A percentile compares a stretch with the other conserved stretches of the same genome.
Conservation (phyloP, 169 alveolate species). For the Plasmodium relictum region DNA sequence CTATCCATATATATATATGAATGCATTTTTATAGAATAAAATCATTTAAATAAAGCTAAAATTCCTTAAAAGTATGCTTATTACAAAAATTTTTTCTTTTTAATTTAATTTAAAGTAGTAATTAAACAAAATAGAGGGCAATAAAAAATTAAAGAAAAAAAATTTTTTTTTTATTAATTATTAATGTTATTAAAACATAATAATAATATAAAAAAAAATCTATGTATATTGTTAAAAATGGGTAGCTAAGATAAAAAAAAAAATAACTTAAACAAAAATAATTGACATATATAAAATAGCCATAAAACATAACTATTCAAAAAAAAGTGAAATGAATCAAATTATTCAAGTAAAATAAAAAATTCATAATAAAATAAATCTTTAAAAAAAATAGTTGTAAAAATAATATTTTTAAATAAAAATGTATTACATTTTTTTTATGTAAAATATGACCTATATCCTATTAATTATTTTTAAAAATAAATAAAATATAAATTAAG, state of each 20-base stretch:
- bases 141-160: neutral
- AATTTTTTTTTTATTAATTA: neutral
- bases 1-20: too few relatives aligned
- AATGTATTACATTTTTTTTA: constrained; percentile 8
- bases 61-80: too few relatives aligned
- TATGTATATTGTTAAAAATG: constrained; percentile 17
- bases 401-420: constrained; percentile 13
- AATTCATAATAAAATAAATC: constrained; percentile 9
- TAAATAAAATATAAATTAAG: constrained; percentile 8
- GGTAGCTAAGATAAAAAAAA: constrained; percentile 14
- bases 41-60: too few relatives aligned
- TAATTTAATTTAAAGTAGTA: too few relatives aligned
- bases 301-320: constrained; percentile 14
- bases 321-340: constrained; percentile 4
- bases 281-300: constrained; percentile 30
- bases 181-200: constrained; percentile 18
- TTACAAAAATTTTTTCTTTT: too few relatives aligned
- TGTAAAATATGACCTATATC: constrained; percentile 23
- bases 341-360: constrained; percentile 17
- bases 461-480: constrained; percentile 22
- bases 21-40: too few relatives aligned
- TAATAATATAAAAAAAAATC: constrained; percentile 2
- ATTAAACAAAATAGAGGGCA: neutral
- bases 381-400: constrained; percentile 10
- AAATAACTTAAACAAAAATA: neutral